Conservation (phyloP, 192 early-diverging fungal genomes). For the Umbelopsis ramanniana region DNA sequence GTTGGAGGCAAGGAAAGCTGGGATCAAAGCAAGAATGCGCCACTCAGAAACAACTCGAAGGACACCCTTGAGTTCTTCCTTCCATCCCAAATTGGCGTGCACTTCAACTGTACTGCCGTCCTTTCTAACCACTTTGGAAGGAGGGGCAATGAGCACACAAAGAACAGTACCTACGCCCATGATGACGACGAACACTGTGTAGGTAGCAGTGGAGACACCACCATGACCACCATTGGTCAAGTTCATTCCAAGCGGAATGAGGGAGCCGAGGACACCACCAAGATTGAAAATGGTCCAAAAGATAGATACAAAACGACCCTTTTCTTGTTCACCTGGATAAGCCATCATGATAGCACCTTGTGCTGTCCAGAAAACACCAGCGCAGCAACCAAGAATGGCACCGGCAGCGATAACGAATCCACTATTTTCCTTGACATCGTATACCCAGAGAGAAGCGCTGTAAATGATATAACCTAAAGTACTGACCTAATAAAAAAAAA, state of each 20-base stretch:
- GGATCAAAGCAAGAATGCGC: conserved; percentile 68
- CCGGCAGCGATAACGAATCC: conserved; percentile 74
- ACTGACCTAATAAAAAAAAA: conserved; percentile 62
- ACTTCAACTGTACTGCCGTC: conserved; percentile 69
- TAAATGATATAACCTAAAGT: conserved; percentile 69
- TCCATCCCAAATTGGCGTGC: conserved; percentile 64
- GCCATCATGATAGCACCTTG: conserved; percentile 85
- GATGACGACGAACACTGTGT: conserved; percentile 68
- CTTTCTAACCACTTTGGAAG: conserved; percentile 58
- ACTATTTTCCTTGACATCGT: conserved; percentile 55
- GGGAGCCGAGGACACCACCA: conserved; percentile 80
- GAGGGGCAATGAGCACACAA: conserved; percentile 57
- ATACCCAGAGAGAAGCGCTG: conserved; percentile 59
- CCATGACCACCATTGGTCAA: conserved; percentile 54
- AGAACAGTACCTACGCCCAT: conserved; percentile 62
- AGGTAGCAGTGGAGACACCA: conserved; percentile 68
- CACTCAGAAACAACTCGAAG: conserved; percentile 59
- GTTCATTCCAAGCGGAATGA: conserved; percentile 75
- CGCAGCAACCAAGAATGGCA: conserved; percentile 78
- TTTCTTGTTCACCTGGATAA: conserved; percentile 78
- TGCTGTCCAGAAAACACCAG: conserved; percentile 72
- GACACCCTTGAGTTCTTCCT: conserved; percentile 50
- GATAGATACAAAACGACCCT: conserved; percentile 79
- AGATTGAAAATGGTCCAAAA: conserved; percentile 90
- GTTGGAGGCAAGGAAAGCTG: conserved; percentile 76